Evolutionary conservation across 139 green algal genomes (phyloP).

Genomic region (Diplosphaera chodatii): DNA sequence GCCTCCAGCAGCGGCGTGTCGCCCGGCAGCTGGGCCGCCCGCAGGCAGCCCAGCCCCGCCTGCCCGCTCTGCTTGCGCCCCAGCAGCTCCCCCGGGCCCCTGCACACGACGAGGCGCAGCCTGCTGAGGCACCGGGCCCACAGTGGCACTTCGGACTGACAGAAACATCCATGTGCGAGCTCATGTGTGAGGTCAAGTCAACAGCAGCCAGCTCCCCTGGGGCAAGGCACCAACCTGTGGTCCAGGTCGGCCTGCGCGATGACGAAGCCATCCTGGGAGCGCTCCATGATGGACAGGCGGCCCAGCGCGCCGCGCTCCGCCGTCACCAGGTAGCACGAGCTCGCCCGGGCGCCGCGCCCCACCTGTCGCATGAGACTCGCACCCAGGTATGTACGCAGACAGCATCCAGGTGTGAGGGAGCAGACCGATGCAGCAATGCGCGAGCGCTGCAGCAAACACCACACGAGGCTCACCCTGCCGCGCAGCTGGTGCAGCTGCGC

Average conservation of each 20-base stretch:
- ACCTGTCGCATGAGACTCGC: too few relatives aligned
- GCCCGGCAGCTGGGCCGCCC: constrained; percentile 22
- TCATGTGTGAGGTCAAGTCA: too few relatives aligned
- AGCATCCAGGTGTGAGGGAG: too few relatives aligned
- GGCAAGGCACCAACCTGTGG: constrained; percentile 41
- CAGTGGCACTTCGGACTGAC: too few relatives aligned
- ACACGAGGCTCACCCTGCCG: too few relatives aligned
- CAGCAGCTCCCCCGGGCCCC: constrained; percentile 62
- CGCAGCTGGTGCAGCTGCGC: constrained; percentile 93
- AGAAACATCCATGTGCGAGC: too few relatives aligned
- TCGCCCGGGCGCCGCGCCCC: constrained; percentile 4
- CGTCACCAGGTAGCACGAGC: constrained; percentile 22
- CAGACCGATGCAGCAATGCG: too few relatives aligned
- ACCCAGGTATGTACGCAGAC: too few relatives aligned
- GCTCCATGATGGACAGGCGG: constrained; percentile 52
- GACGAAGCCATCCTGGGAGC: constrained; percentile 56
- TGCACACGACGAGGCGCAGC: constrained; percentile 5
- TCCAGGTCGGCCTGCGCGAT: constrained; percentile 77
- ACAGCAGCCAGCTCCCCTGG: too few relatives aligned
- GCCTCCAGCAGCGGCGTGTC: constrained; percentile 42
- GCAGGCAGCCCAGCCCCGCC: constrained; percentile 1
- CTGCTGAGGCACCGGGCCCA: too few relatives aligned
- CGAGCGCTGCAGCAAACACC: too few relatives aligned
- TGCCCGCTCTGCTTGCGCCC: constrained; percentile 60
- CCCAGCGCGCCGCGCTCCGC: not conserved